phyloP scores from a whole-genome alignment of 768 basidiomycete genomes.

The Collybia sordida region DNA sequence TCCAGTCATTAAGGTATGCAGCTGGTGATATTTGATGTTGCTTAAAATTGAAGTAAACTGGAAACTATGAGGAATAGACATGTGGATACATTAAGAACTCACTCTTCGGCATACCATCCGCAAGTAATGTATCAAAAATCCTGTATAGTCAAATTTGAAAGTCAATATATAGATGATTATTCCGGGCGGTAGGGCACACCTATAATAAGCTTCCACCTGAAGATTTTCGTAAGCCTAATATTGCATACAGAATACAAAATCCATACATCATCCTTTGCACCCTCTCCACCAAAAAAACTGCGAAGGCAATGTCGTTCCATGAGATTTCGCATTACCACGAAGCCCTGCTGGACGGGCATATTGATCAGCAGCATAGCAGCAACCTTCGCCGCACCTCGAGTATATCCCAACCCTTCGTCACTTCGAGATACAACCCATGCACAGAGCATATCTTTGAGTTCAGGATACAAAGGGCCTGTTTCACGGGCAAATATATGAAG shows the following conservation, averaged over 20 bases:
- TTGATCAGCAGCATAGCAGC: constrained; percentile 88
- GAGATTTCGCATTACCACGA: constrained; percentile 82
- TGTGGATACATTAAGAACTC: constrained; percentile 18
- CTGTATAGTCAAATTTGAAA: constrained; percentile 40
- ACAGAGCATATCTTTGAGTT: constrained; percentile 79
- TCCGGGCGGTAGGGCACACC: constrained; percentile 40
- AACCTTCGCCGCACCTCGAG: constrained; percentile 63
- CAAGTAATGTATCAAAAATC: constrained; percentile 89
- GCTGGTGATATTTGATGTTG: constrained; percentile 88
- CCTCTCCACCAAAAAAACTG: constrained; percentile 77
- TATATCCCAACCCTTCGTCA: constrained; percentile 81
- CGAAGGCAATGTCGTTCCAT: constrained; percentile 83
- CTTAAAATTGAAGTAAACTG: constrained; percentile 94
- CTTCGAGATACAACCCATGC: constrained; percentile 88
- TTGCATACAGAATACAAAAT: constrained; percentile 3
- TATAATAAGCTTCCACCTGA: constrained; percentile 89
- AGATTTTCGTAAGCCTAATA: constrained; percentile 19
- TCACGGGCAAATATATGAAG: constrained; percentile 79
- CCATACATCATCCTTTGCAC: constrained; percentile 75
- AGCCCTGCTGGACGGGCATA: constrained; percentile 73
- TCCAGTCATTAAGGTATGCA: constrained; percentile 82
- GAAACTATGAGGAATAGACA: background rate
- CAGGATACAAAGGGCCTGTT: constrained; percentile 76
- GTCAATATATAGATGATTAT: constrained; percentile 1
- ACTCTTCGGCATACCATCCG: constrained; percentile 95